Percentiles rank a stretch among this genome's conserved stretches.
phyloP scores from a whole-genome alignment of 2,329 filamentous ascomycete species.

The Aureobasidium sp. region DNA sequence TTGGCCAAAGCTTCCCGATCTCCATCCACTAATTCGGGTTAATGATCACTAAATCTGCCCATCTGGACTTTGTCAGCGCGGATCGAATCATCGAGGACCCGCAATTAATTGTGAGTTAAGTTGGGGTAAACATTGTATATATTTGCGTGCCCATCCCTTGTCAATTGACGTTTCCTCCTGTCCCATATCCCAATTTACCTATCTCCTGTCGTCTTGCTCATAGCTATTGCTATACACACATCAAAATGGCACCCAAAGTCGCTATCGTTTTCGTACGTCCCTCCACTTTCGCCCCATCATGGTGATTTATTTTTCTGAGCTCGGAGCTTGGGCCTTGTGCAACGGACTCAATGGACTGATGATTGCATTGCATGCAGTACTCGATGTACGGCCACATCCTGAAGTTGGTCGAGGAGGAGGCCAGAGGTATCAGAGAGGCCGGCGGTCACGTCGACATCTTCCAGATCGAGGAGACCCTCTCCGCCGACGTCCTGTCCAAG shows the following conservation, averaged over 20 bases:
- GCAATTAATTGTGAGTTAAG: neutral
- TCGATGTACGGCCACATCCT: slow-evolving; percentile 90
- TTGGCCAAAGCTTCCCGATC: neutral
- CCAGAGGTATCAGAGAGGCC: slow-evolving; percentile 79
- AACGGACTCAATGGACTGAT: slow-evolving; percentile 2
- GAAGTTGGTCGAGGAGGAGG: slow-evolving; percentile 79
- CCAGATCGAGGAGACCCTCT: slow-evolving; percentile 85
- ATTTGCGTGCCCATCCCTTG: slow-evolving; percentile 1
- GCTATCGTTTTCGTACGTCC: slow-evolving; percentile 78
- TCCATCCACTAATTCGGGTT: neutral
- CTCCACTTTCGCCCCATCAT: slow-evolving; percentile 7
- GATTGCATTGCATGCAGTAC: slow-evolving; percentile 50
- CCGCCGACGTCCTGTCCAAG: slow-evolving; percentile 74
- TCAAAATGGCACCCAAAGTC: slow-evolving; percentile 25
- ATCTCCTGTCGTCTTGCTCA: neutral
- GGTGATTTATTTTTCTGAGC: neutral
- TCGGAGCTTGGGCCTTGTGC: slow-evolving; percentile 2
- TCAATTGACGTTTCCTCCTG: neutral
- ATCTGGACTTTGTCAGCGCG: slow-evolving; percentile 9
- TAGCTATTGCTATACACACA: neutral
- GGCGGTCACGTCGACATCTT: slow-evolving; percentile 76
- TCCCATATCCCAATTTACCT: neutral
- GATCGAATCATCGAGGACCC: neutral
- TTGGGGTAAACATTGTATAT: slow-evolving; percentile 8
- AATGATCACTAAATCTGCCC: slow-evolving; percentile 2